Evolutionary conservation across 345 rosid species (phyloP).

Genomic region (Eucalyptus camaldulensis): DNA sequence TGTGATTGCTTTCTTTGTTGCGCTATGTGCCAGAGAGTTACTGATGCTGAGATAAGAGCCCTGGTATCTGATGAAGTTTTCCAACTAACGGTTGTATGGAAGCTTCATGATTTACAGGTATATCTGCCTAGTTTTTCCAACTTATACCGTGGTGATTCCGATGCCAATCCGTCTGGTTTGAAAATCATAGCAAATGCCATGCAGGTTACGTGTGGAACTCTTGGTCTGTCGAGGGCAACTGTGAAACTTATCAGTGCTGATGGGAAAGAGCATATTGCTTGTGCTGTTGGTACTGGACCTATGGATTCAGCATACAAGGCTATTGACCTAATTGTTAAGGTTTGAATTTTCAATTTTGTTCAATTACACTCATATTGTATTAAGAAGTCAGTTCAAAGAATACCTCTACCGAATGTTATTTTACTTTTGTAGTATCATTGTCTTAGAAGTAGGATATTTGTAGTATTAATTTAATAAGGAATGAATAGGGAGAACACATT

Average conservation of each 20-base stretch:
- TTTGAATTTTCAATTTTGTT: background rate
- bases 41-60: constrained; percentile 81
- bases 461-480: background rate
- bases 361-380: background rate
- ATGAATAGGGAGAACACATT: background rate
- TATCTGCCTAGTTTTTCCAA: background rate
- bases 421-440: background rate
- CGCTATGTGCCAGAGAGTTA: constrained; percentile 43
- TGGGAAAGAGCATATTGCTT: constrained; percentile 63
- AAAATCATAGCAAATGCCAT: background rate
- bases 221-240: constrained; percentile 81
- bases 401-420: background rate
- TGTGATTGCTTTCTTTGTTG: background rate
- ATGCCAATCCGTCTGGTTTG: background rate
- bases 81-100: constrained; percentile 78
- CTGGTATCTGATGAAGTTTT: constrained; percentile 94
- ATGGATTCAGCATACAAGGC: constrained; percentile 97
- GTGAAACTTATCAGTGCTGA: constrained; percentile 63
- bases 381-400: background rate
- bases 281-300: constrained; percentile 84
- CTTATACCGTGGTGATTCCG: background rate
- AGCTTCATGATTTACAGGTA: constrained; percentile 81
- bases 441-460: background rate
- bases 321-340: constrained; percentile 79
- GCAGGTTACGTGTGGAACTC: constrained; percentile 90